Percentiles rank a stretch among this genome's conserved stretches.
Evolutionary conservation across 768 basidiomycete species (phyloP).

Genomic region (Russula compacta): DNA sequence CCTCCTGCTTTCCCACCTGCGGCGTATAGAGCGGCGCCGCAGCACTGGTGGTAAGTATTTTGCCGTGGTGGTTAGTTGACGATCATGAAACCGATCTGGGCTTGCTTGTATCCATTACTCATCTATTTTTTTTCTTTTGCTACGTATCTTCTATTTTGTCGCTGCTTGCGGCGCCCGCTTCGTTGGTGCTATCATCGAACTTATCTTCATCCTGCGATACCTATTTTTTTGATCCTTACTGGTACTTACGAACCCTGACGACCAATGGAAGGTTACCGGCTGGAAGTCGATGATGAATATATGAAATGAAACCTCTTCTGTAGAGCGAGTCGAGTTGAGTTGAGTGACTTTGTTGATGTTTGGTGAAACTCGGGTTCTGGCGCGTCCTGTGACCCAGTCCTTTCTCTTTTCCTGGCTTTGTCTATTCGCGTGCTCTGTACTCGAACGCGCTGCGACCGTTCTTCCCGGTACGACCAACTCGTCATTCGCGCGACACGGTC

Average conservation of each 20-base stretch:
- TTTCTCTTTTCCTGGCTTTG: background rate
- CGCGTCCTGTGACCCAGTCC: constrained; percentile 6
- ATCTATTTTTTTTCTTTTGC: background rate
- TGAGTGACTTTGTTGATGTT: constrained; percentile 7
- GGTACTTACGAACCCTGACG: constrained; percentile 18
- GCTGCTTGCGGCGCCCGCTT: constrained; percentile 8
- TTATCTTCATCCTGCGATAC: constrained; percentile 13
- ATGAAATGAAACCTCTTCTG: background rate
- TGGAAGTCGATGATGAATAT: background rate
- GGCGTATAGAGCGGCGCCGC: constrained; percentile 22
- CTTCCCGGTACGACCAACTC: background rate
- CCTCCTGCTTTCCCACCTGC: constrained; percentile 36
- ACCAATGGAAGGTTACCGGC: constrained; percentile 15
- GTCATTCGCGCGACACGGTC: constrained; percentile 2
- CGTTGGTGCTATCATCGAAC: constrained; percentile 5
- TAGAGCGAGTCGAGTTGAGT: background rate
- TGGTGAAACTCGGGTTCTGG: constrained; percentile 3
- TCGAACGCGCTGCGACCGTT: background rate
- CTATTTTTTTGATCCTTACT: constrained; percentile 8
- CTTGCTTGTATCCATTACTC: constrained; percentile 18
- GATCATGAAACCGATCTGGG: constrained; percentile 15
- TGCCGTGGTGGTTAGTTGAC: constrained; percentile 6
- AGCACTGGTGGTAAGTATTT: constrained; percentile 18
- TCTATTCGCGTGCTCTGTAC: background rate
- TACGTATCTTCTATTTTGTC: constrained; percentile 16